A percentile compares a stretch with the other conserved stretches of the same genome.
These are phyloP conservation scores for Panicum miliaceum DNA, from an alignment of 176 grass and related monocot genomes.

Conservation along the genomic window DNA sequence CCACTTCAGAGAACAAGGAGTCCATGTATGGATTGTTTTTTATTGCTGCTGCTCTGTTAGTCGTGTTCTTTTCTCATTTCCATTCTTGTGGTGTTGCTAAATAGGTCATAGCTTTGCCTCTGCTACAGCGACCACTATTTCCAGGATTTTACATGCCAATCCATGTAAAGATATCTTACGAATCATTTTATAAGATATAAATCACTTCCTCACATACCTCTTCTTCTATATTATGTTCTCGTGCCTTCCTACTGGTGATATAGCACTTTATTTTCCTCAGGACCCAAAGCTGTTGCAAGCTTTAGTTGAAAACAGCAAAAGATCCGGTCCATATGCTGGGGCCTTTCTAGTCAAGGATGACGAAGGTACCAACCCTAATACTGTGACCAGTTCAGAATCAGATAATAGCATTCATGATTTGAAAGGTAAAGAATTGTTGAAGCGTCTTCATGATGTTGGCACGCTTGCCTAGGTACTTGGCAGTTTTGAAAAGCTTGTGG, in stretches of 20 bases:
- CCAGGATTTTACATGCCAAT: slow-evolving; percentile 73
- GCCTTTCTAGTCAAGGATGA: slow-evolving; percentile 96
- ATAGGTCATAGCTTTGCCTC: slow-evolving; percentile 76
- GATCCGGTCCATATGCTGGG: slow-evolving; percentile 78
- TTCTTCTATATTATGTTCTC: slow-evolving; percentile 15
- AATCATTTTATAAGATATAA: slow-evolving; percentile 15
- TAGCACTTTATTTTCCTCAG: slow-evolving; percentile 44
- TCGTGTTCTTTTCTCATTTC: slow-evolving; percentile 26
- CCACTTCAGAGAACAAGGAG: neutral
- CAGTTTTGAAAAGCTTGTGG: slow-evolving; percentile 7
- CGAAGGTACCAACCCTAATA: slow-evolving; percentile 59
- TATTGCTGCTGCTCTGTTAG: slow-evolving; percentile 7
- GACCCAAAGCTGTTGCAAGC: slow-evolving; percentile 78
- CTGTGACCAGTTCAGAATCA: slow-evolving; percentile 62
- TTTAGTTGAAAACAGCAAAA: slow-evolving; percentile 82
- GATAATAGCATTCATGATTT: slow-evolving; percentile 93
- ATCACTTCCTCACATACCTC: slow-evolving; percentile 2
- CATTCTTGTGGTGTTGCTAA: slow-evolving; percentile 32
- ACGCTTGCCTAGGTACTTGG: slow-evolving; percentile 78
- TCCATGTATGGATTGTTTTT: neutral
- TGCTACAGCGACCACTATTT: slow-evolving; percentile 69
- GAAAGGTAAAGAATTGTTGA: slow-evolving; percentile 88
- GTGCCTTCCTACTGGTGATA: slow-evolving; percentile 20
- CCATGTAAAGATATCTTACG: slow-evolving; percentile 58
- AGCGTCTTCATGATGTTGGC: slow-evolving; percentile 93